Conservation (phyloP, 2,329 filamentous ascomycete species). For the Fusarium pininemorale region DNA sequence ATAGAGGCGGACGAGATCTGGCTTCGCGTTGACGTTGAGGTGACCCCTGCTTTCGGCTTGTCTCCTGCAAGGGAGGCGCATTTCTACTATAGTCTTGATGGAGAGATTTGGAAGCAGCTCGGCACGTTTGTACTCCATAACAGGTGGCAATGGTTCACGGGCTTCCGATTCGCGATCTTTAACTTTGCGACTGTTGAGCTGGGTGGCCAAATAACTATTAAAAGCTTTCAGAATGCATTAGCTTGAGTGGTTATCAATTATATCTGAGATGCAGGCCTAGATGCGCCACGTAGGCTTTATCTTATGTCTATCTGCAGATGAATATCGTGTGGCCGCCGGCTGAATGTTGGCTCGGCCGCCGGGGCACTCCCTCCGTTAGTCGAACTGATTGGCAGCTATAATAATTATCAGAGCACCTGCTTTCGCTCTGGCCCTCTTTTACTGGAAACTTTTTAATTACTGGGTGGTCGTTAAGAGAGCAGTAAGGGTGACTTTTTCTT, state of each 20-base stretch:
- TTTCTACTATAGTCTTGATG: neutral
- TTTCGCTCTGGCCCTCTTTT: neutral
- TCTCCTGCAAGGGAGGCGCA: neutral
- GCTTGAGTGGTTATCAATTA: neutral
- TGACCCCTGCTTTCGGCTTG: neutral
- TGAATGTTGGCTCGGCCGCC: neutral
- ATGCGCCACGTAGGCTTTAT: neutral
- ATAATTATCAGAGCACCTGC: too few relatives aligned
- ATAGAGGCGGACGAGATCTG: neutral
- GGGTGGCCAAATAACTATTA: neutral
- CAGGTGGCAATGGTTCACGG: neutral
- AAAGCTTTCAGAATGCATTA: neutral
- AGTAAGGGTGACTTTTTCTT: neutral
- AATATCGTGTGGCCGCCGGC: neutral
- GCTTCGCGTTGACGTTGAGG: neutral
- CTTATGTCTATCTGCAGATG: neutral
- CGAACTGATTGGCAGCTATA: neutral
- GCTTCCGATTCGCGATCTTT: neutral
- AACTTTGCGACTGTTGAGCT: neutral
- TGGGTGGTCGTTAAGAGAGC: neutral
- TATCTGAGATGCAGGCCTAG: rapidly evolving
- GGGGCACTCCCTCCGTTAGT: neutral
- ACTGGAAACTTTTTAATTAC: neutral
- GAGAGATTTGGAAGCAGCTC: neutral
- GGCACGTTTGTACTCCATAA: neutral